Percentiles rank a stretch among this genome's conserved stretches.
These are phyloP conservation scores for Xylaria sp. DNA, from an alignment of 2,329 filamentous ascomycete genomes.

Conservation along the genomic window DNA sequence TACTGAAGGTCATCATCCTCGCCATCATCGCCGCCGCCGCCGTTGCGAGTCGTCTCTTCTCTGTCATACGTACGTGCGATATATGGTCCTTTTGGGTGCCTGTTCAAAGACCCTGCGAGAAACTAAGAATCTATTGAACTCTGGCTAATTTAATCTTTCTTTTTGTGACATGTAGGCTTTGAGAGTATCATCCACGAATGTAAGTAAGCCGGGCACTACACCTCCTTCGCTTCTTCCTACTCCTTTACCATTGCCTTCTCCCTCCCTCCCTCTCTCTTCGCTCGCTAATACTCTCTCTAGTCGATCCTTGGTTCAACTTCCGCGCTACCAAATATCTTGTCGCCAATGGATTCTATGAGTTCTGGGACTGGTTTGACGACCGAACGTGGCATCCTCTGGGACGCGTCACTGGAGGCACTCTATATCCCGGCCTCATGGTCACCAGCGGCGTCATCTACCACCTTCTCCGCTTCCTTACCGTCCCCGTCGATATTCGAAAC, in stretches of 20 bases:
- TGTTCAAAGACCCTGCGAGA: neutral
- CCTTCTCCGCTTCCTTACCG: constrained; percentile 83
- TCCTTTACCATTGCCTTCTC: neutral
- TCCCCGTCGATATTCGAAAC: constrained; percentile 98
- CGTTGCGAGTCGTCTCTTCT: constrained; percentile 94
- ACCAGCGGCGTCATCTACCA: constrained; percentile 98
- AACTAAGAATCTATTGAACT: neutral
- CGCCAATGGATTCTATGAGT: constrained; percentile 96
- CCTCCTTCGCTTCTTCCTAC: neutral
- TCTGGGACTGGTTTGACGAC: constrained; percentile 99
- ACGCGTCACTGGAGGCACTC: constrained; percentile 97
- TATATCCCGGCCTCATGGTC: constrained; percentile 98
- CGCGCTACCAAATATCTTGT: constrained; percentile 98
- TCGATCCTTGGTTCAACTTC: constrained; percentile 99
- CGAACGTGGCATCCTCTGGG: constrained; percentile 99
- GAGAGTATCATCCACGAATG: constrained; percentile 99
- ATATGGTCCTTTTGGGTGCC: neutral
- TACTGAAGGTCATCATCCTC: constrained; percentile 91
- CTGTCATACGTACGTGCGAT: constrained; percentile 84
- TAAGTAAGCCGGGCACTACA: constrained; percentile 61
- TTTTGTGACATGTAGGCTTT: too few relatives aligned
- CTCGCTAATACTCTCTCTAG: constrained; percentile 59
- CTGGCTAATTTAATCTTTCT: too few relatives aligned
- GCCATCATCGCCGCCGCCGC: constrained; percentile 90
- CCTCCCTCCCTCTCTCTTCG: neutral